These are phyloP conservation scores for Spizellomyces sp. DNA, from an alignment of 192 early-diverging fungal species.

Conservation along the genomic window DNA sequence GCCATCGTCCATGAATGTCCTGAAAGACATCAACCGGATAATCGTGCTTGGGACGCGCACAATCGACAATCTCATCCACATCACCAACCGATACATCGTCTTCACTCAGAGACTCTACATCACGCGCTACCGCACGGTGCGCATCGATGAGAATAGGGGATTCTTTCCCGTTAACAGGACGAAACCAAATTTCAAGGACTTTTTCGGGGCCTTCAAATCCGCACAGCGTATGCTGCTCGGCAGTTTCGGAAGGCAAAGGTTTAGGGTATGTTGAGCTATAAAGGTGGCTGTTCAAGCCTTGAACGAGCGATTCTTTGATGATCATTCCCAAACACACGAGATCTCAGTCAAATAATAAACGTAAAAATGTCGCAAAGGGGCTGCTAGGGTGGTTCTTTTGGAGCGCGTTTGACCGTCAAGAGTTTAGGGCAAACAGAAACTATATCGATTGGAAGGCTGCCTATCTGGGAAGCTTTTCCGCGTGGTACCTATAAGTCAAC, in stretches of 20 bases:
- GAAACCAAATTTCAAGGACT: conserved; percentile 97
- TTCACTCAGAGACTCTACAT: conserved; percentile 13
- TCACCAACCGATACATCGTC: conserved; percentile 15
- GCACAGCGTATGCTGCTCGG: conserved; percentile 45
- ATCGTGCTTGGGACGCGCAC: conserved; percentile 38
- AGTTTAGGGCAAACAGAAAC: conserved; percentile 13
- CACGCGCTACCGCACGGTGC: conserved; percentile 12
- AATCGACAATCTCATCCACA: conserved; percentile 25
- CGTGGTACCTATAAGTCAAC: conserved; percentile 24
- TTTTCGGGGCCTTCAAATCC: conserved; percentile 98
- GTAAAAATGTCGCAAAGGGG: not conserved
- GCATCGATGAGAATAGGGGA: conserved; percentile 32
- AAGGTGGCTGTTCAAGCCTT: conserved; percentile 11
- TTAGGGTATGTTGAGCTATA: conserved; percentile 22
- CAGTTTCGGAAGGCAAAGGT: conserved; percentile 27
- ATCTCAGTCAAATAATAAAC: too few species aligned
- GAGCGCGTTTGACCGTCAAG: conserved; percentile 18
- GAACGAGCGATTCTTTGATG: conserved; percentile 20
- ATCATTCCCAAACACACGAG: conserved; percentile 6
- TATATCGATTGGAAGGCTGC: conserved; percentile 16
- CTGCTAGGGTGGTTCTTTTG: conserved; percentile 31
- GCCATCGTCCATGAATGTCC: conserved; percentile 44
- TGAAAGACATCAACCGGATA: conserved; percentile 22
- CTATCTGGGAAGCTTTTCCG: conserved; percentile 36
- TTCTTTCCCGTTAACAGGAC: conserved; percentile 49